phyloP scores from a whole-genome alignment of 176 grass and related monocot genomes.

The Oryza punctata region DNA sequence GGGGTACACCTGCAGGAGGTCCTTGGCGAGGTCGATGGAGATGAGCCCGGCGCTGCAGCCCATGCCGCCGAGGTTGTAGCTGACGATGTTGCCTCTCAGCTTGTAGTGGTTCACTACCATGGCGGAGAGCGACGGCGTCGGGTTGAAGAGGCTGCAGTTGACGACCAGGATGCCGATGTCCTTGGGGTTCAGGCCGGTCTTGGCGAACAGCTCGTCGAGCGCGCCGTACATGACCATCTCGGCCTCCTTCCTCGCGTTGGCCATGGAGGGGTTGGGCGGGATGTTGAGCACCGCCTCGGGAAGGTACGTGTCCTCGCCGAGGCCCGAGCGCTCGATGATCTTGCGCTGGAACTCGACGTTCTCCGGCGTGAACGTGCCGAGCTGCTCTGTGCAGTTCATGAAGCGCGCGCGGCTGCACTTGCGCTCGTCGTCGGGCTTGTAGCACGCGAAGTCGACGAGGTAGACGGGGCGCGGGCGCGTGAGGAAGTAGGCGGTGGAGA shows the following conservation, averaged over 20 bases:
- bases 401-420: conserved; percentile 50
- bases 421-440: conserved; percentile 55
- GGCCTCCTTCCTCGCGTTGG: conserved; percentile 42
- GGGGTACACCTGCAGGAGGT: conserved; percentile 50
- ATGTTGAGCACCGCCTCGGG: conserved; percentile 53
- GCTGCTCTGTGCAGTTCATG: conserved; percentile 50
- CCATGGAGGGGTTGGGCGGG: conserved; percentile 54
- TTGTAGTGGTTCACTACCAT: conserved; percentile 57
- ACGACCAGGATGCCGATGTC: conserved; percentile 55
- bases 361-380: conserved; percentile 52
- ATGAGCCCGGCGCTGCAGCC: conserved; percentile 60
- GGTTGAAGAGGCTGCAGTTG: conserved; percentile 66
- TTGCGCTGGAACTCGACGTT: conserved; percentile 70
- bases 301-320: conserved; percentile 61
- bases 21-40: conserved; percentile 55
- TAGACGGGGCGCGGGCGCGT: conserved; percentile 60
- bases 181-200: conserved; percentile 44
- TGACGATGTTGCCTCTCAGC: conserved; percentile 46
- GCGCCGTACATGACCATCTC: conserved; percentile 67
- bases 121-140: conserved; percentile 56
- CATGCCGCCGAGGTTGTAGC: conserved; percentile 68
- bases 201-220: conserved; percentile 53
- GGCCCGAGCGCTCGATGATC: conserved; percentile 60
- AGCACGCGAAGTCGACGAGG: conserved; percentile 73
- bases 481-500: conserved; percentile 46